Evolutionary conservation across 2,329 filamentous ascomycete species (phyloP).

Genomic region (Aspergillus hortae): DNA sequence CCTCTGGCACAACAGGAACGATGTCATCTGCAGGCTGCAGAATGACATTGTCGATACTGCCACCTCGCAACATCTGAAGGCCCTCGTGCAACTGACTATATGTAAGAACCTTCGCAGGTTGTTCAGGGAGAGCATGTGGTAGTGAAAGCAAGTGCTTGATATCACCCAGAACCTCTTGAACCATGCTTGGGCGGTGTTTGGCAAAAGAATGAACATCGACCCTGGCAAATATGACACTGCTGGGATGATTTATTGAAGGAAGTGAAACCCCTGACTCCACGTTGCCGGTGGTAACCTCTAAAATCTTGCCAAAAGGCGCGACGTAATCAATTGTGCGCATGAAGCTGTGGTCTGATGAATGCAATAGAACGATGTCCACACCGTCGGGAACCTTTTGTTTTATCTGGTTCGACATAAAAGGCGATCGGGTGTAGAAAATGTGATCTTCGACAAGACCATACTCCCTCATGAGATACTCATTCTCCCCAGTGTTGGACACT

Average conservation of each 20-base stretch:
- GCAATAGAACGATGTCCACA: conserved; percentile 17
- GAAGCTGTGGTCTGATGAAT: not conserved
- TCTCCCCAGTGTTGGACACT: conserved; percentile 16
- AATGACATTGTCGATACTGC: not conserved
- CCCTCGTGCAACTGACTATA: not conserved
- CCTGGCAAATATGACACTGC: not conserved
- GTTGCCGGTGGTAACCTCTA: not conserved
- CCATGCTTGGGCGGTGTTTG: not conserved
- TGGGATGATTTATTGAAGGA: not conserved
- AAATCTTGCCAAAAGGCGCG: not conserved
- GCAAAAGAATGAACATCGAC: not conserved
- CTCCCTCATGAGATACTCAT: conserved; percentile 8
- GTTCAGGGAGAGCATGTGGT: not conserved
- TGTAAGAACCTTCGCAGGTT: not conserved
- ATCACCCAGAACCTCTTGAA: not conserved
- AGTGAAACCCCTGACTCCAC: not conserved
- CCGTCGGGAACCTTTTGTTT: not conserved
- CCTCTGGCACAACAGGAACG: not conserved
- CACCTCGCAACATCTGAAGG: not conserved
- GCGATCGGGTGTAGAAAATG: conserved; percentile 21
- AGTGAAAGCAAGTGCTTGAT: not conserved
- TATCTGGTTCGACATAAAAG: conserved; percentile 9
- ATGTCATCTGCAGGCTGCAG: not conserved
- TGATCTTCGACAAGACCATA: conserved; percentile 11
- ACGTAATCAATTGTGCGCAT: not conserved